Evolutionary conservation across 768 basidiomycete species (phyloP), one percentile per base, ranked within the genome.

Genomic region (Chalciporus sphaerocephalus): DNA sequence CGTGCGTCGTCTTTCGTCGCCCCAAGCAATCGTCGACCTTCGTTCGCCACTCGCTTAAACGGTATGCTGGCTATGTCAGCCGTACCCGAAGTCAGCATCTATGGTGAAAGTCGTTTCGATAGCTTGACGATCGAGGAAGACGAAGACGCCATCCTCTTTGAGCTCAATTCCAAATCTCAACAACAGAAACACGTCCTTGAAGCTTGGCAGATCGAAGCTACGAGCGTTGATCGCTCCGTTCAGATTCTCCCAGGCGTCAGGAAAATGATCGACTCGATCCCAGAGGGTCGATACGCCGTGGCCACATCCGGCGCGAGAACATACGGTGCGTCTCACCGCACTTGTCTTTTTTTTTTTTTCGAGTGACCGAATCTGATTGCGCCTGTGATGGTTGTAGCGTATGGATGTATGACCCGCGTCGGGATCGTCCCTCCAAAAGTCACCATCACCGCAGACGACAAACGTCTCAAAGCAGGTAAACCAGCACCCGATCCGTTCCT

Each of bases 391-490:
- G 12, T 42, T 11, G 1, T 40, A 80, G 78, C 82, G 16, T 68
- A 79, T 53, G 83, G 83, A n/a, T 83, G 81, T 55, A 79, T 86
- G 74, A 74, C 73, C 5, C 80, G 83, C 37, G 84, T 83, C 22
- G 83, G 82, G 11, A 86, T 87, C 64, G 70, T 69, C 2, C 80
- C 82, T 7, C 85, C 85, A 18, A 62, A 69, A 37, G 76, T 86
- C 32, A 86, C 83, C 22, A 83, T 87, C 64, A 87, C 85, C 21
- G 85, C 83, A 33, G 85, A 87, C 60, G 83, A 87, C 71, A 78
- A 81, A 54, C 80, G 84, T 25, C 73, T 87, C 53, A 80, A 82
- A 58, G 76, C 77, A 0, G 80, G 80, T 18, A 81, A 81, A 61
- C 80, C 80, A 22, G 77, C 78, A 0, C 79, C 78, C 7, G 80